phyloP scores from a whole-genome alignment of 768 basidiomycete genomes.

The Calocybe indica region DNA sequence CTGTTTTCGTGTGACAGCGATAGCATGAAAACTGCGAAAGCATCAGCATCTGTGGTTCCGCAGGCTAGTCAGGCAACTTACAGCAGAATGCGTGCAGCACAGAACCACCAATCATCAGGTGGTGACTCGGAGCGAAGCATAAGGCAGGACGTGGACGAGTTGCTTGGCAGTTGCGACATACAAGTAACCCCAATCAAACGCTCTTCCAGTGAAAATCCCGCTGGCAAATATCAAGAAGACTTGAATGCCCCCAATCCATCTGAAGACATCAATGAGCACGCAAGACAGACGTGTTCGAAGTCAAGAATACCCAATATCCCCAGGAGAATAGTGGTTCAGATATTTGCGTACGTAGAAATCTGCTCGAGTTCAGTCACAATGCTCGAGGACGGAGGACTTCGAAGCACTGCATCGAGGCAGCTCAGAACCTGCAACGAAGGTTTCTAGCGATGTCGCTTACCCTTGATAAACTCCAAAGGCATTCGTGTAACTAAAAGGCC shows the following conservation, averaged over 20 bases:
- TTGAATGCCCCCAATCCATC: not conserved
- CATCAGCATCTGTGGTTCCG: not conserved
- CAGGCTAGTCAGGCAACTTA: too few relatives aligned
- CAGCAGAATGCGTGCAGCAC: not conserved
- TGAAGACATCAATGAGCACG: not conserved
- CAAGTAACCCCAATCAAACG: not conserved
- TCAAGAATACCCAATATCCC: too few relatives aligned
- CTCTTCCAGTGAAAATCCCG: not conserved
- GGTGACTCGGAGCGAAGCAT: not conserved
- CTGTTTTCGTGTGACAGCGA: not conserved
- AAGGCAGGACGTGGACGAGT: not conserved
- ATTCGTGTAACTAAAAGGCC: not conserved
- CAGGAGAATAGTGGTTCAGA: not conserved
- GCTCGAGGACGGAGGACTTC: too few relatives aligned
- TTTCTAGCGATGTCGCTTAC: too few relatives aligned
- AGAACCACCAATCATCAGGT: not conserved
- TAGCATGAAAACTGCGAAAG: constrained; percentile 2
- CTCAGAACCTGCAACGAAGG: too few relatives aligned
- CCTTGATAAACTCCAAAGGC: constrained; percentile 1
- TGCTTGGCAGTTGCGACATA: not conserved
- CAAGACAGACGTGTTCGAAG: too few relatives aligned
- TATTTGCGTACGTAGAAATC: not conserved
- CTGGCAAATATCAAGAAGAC: not conserved
- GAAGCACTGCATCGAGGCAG: too few relatives aligned
- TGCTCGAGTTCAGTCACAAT: not conserved